These are phyloP conservation scores for Yarrowia sp. DNA, from an alignment of 805 yeast species.

Conservation along the genomic window DNA sequence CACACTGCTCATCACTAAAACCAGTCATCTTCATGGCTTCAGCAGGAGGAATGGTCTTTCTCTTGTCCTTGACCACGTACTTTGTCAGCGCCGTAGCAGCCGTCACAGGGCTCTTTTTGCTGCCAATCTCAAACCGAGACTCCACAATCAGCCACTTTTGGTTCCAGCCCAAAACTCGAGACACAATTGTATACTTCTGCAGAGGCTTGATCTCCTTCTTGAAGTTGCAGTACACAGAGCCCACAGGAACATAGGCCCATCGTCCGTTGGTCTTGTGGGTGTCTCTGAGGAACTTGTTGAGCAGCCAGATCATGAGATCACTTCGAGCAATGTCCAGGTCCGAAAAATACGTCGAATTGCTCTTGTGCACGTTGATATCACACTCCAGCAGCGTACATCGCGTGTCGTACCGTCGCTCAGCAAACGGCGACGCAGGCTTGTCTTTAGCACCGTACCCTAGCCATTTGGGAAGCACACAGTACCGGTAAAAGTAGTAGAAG, in stretches of 20 bases:
- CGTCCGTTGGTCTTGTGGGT: constrained; percentile 52
- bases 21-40: constrained; percentile 66
- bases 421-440: constrained; percentile 51
- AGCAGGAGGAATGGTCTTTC: constrained; percentile 74
- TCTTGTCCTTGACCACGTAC: constrained; percentile 79
- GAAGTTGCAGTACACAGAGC: constrained; percentile 70
- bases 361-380: constrained; percentile 86
- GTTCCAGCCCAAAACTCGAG: constrained; percentile 81
- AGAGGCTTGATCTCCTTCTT: constrained; percentile 76
- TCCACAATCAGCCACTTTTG: constrained; percentile 81
- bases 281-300: constrained; percentile 62
- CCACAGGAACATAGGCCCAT: constrained; percentile 78
- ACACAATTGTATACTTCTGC: constrained; percentile 60
- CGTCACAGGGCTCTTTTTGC: constrained; percentile 49
- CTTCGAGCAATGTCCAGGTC: constrained; percentile 84
- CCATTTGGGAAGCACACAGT: constrained; percentile 51
- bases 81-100: constrained; percentile 73
- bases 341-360: constrained; percentile 81
- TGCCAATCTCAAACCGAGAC: constrained; percentile 61
- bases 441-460: constrained; percentile 1
- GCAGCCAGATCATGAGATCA: constrained; percentile 61
- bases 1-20: constrained; percentile 57
- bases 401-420: constrained; percentile 55
- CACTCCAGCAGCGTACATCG: constrained; percentile 79
- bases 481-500: constrained; percentile 56